Evolutionary conservation across 192 early-diverging fungal species (phyloP).

Genomic region (Linnemannia elongata): DNA sequence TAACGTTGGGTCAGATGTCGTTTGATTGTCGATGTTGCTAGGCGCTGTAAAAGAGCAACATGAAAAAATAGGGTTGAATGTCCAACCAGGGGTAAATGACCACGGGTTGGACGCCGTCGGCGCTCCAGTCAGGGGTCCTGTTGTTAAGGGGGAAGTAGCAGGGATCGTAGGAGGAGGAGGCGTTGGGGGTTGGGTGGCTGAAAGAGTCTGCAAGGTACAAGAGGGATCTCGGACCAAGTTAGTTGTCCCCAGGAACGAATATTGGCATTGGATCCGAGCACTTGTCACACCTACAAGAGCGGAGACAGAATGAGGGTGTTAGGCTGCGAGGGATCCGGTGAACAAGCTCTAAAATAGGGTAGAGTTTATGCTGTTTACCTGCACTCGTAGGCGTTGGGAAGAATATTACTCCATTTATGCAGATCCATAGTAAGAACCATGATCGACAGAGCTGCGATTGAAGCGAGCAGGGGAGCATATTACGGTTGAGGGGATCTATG

Average conservation of each 20-base stretch:
- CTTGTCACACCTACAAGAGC: constrained; percentile 32
- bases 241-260: constrained; percentile 36
- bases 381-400: constrained; percentile 6
- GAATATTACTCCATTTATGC: neutral
- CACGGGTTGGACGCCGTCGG: constrained; percentile 25
- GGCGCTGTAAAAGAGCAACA: constrained; percentile 34
- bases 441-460: neutral
- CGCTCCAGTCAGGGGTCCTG: constrained; percentile 28
- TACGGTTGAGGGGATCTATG: neutral
- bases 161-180: constrained; percentile 34
- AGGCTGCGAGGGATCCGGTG: neutral
- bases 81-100: constrained; percentile 51
- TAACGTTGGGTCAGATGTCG: constrained; percentile 18
- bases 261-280: constrained; percentile 48
- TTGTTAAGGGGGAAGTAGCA: constrained; percentile 13
- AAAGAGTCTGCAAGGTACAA: constrained; percentile 34
- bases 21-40: neutral
- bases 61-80: constrained; percentile 44
- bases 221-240: constrained; percentile 49
- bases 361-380: constrained; percentile 15
- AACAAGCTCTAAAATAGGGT: neutral
- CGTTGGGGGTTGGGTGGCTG: neutral
- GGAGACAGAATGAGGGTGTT: neutral
- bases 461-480: constrained; percentile 18
- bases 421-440: neutral